Percentiles rank a stretch among this genome's conserved stretches.
phyloP scores from a whole-genome alignment of 306 rosid genomes.

The Sphenostylis stenocarpa region DNA sequence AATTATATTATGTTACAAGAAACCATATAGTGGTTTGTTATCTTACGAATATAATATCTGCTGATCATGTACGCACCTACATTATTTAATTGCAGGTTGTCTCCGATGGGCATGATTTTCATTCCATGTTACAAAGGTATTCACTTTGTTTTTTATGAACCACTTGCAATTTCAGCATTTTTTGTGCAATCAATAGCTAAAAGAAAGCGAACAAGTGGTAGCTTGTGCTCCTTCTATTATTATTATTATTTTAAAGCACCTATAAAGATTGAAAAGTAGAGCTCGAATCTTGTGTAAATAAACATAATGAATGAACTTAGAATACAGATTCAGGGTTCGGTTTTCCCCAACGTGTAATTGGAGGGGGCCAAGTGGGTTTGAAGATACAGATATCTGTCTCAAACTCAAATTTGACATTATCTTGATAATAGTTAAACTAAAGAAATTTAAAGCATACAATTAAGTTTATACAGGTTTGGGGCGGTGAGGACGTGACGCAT shows the following conservation, averaged over 20 bases:
- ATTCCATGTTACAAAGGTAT: constrained; percentile 97
- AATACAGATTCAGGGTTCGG: background rate
- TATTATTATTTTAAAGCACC: background rate
- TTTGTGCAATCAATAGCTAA: constrained; percentile 13
- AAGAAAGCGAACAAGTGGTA: constrained; percentile 15
- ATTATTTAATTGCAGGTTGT: constrained; percentile 57
- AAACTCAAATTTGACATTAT: background rate
- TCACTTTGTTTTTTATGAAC: background rate
- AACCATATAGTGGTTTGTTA: background rate
- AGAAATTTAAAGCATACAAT: background rate
- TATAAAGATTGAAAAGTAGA: background rate
- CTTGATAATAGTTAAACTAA: background rate
- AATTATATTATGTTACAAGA: background rate
- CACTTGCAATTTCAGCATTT: background rate
- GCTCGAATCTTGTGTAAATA: background rate
- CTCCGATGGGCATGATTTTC: constrained; percentile 96
- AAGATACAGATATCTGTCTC: background rate
- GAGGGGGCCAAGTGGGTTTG: background rate
- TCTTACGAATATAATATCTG: constrained; percentile 22
- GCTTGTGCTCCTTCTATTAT: background rate
- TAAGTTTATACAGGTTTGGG: background rate
- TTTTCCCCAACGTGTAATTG: background rate
- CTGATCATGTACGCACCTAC: constrained; percentile 22
- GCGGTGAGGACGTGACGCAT: background rate
- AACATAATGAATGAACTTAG: background rate